A percentile compares a stretch with the other conserved stretches of the same genome.
Conservation (phyloP, 257 asterid species). For the Solanum piurae region DNA sequence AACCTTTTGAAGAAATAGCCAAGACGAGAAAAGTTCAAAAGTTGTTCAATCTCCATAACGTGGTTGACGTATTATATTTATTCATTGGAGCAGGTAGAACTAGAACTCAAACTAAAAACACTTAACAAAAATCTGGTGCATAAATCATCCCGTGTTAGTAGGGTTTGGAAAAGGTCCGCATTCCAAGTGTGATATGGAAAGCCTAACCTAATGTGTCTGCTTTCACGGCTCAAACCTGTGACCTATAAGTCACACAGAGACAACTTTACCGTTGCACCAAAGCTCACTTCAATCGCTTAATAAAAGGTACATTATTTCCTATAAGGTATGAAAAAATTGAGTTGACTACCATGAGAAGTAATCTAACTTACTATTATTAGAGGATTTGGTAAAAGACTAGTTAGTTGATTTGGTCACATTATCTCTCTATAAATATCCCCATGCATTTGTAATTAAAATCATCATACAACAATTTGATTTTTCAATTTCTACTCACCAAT, state of each 20-base stretch:
- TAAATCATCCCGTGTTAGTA: not conserved
- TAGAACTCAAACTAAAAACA: constrained; percentile 26
- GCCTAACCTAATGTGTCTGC: not conserved
- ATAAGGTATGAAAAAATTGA: not conserved
- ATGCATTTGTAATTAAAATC: constrained; percentile 3
- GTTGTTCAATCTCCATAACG: not conserved
- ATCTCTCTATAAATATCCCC: not conserved
- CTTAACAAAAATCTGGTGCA: not conserved
- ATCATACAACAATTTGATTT: not conserved
- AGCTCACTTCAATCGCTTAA: not conserved
- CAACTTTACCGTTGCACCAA: not conserved
- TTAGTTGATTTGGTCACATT: constrained; percentile 19
- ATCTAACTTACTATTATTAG: not conserved
- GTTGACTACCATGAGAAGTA: constrained; percentile 20
- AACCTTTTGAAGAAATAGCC: not conserved
- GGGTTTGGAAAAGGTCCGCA: not conserved
- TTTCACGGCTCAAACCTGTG: rapidly evolving
- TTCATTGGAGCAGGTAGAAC: constrained; percentile 53
- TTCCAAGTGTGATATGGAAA: not conserved
- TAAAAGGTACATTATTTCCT: not conserved
- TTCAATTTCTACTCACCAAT: not conserved
- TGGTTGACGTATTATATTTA: constrained; percentile 15
- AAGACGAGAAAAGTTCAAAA: not conserved
- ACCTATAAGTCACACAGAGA: rapidly evolving
- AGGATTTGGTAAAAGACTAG: constrained; percentile 45